A percentile compares a stretch with the other conserved stretches of the same genome.
These are phyloP conservation scores for Claviceps humidiphila DNA, from an alignment of 2,329 filamentous ascomycete genomes.

Conservation along the genomic window DNA sequence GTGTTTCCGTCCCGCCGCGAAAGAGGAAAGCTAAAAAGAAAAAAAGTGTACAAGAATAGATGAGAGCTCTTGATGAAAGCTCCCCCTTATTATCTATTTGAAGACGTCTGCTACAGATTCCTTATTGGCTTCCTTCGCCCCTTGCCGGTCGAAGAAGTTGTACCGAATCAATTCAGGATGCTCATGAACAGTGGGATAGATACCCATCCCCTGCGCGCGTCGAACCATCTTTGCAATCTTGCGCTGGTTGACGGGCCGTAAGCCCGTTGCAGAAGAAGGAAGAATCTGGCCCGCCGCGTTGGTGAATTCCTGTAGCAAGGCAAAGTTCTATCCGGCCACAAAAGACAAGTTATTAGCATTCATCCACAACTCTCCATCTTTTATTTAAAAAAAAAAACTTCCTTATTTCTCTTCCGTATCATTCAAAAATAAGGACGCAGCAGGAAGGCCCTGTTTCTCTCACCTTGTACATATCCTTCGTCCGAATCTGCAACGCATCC, in stretches of 20 bases:
- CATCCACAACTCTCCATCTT: background rate
- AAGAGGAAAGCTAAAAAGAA: too few species aligned
- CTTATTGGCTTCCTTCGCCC: too few species aligned
- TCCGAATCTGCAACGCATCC: slow-evolving; percentile 67
- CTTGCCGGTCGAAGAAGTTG: slow-evolving; percentile 15
- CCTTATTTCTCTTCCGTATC: background rate
- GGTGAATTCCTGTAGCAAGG: slow-evolving; percentile 80
- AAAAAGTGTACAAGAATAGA: too few species aligned
- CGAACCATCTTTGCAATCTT: slow-evolving; percentile 88
- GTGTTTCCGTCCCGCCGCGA: too few species aligned
- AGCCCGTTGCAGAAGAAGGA: slow-evolving; percentile 59
- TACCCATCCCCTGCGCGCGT: slow-evolving; percentile 73
- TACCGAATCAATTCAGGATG: slow-evolving; percentile 68
- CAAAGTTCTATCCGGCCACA: slow-evolving; percentile 57
- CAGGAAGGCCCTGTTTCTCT: background rate
- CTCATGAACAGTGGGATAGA: slow-evolving; percentile 81
- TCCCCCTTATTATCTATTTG: too few species aligned
- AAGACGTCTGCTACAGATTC: too few species aligned
- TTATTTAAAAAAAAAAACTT: background rate
- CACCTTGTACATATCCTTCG: slow-evolving; percentile 79
- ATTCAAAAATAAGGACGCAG: too few species aligned
- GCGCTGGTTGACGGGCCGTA: slow-evolving; percentile 81
- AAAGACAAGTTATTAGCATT: background rate
- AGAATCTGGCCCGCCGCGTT: slow-evolving; percentile 76
- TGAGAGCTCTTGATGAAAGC: too few species aligned